A percentile compares a stretch with the other conserved stretches of the same genome.
phyloP scores from a whole-genome alignment of 805 yeast species.

The Yamadazyma olivae region DNA sequence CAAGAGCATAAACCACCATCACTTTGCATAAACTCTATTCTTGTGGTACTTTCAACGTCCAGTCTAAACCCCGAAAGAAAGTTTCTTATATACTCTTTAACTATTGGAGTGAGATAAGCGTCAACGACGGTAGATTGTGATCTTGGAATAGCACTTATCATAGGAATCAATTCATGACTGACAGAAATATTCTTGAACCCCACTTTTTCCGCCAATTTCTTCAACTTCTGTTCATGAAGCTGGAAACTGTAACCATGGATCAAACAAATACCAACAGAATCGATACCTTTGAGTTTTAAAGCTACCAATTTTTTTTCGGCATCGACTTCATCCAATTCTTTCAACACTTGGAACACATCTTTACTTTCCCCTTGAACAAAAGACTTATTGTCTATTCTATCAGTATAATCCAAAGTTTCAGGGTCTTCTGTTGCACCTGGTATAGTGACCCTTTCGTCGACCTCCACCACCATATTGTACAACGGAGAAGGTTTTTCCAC shows the following conservation, averaged over 20 bases:
- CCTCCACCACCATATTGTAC: constrained; percentile 16
- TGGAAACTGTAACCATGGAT: constrained; percentile 74
- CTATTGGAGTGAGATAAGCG: constrained; percentile 79
- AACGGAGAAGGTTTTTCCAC: constrained; percentile 17
- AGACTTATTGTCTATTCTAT: constrained; percentile 45
- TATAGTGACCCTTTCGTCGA: constrained; percentile 25
- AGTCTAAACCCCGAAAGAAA: constrained; percentile 63
- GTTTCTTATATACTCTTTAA: constrained; percentile 58
- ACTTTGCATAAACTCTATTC: constrained; percentile 19
- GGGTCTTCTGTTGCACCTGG: constrained; percentile 68
- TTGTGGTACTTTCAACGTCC: constrained; percentile 32
- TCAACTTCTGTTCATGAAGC: constrained; percentile 51
- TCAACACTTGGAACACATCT: constrained; percentile 45
- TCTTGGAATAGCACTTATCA: constrained; percentile 73
- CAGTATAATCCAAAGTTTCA: constrained; percentile 61
- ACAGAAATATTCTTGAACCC: constrained; percentile 74
- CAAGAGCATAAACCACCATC: constrained; percentile 21
- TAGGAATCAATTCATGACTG: constrained; percentile 68
- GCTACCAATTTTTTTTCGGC: no score
- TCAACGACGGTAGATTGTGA: constrained; percentile 80
- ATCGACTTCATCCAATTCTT: no score
- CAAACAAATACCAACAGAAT: constrained; percentile 70
- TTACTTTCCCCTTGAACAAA: constrained; percentile 42
- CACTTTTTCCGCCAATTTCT: constrained; percentile 50
- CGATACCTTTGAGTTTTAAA: constrained; percentile 57